Evolutionary conservation across 2,329 filamentous ascomycete genomes (phyloP), one percentile per base, ranked within the genome.

Genomic region (Talaromyces sp.): DNA sequence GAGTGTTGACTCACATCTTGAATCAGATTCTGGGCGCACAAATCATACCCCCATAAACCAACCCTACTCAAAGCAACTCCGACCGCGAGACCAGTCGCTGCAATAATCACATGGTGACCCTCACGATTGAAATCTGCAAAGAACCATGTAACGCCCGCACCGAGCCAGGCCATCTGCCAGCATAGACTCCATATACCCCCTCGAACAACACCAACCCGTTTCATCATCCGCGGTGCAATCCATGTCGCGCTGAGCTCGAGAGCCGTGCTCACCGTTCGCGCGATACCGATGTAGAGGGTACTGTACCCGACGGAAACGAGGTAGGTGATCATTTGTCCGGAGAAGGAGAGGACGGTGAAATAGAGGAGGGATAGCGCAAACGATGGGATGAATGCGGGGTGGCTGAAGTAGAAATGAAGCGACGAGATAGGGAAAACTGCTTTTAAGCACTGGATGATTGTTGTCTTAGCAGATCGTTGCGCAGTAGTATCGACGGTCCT

Each of bases 101-200:
- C 79, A 1, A 81, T 25, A 22, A 40, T 45, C 11, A 25, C 17
- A 11, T 56, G 29, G 25, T 29, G 17, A 13, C 68, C 67, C 10
- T 53, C 81, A 5, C 19, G 68, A 7, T 27, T 68, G 15, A 67
- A 69, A 8, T 71, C 69, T 36, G 72, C 60, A 79, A 79, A 69
- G 85, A 85, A 19, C 80, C 73, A 1, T 72, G 69, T 2, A 82
- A 63, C 74, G 0, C 81, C 85, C 0, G 73, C 78, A 1, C 78
- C 79, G 4, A 88, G 77, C 69, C 83, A 87, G 2, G 79, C 65
- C n/a, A 89, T 79, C 72, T 92, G 89, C 85, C 88, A 91, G 64
- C 84, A 88, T 10, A 89, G 72, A 68, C 86, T 87, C 91, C 91
- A 93, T 2, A 92, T 80, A 0, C 90, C 91, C 0, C 85, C 82